These are phyloP conservation scores for Penicillium maclennaniae DNA, from an alignment of 495 filamentous ascomycete genomes.

Conservation along the genomic window DNA sequence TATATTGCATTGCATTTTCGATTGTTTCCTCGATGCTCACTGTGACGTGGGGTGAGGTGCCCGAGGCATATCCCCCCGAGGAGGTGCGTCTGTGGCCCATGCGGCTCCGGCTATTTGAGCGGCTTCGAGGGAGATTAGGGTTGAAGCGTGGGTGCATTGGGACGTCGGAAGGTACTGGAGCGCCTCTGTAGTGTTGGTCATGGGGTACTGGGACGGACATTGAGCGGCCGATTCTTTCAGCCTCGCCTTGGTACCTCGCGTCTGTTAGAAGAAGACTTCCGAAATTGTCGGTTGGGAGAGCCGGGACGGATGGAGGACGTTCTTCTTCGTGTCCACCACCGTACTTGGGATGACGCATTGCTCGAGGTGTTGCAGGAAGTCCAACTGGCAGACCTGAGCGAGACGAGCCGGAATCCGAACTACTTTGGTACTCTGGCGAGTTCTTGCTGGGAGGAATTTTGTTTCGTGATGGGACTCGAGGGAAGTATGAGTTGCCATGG, in stretches of 20 bases:
- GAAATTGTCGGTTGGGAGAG: constrained; percentile 50
- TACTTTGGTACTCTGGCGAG: constrained; percentile 45
- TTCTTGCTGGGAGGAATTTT: constrained; percentile 37
- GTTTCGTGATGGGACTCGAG: constrained; percentile 36
- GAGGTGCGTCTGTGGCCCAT: constrained; percentile 37
- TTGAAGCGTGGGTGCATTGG: constrained; percentile 57
- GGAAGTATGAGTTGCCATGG: constrained; percentile 39
- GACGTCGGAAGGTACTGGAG: constrained; percentile 41
- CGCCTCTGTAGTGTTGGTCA: constrained; percentile 32
- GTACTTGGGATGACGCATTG: constrained; percentile 77
- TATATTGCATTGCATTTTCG: constrained; percentile 39
- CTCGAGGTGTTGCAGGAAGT: constrained; percentile 77
- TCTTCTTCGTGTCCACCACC: constrained; percentile 52
- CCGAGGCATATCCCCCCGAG: constrained; percentile 28
- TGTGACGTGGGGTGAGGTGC: constrained; percentile 32
- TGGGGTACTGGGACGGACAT: constrained; percentile 72
- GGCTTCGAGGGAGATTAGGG: constrained; percentile 49
- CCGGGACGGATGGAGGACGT: constrained; percentile 60
- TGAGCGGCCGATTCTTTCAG: constrained; percentile 55
- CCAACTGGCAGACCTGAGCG: constrained; percentile 52
- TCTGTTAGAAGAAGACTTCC: constrained; percentile 49
- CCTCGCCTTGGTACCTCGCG: constrained; percentile 62
- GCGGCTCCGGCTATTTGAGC: constrained; percentile 38
- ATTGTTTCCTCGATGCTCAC: constrained; percentile 68
- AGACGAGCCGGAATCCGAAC: constrained; percentile 41